phyloP scores from a whole-genome alignment of 805 yeast species.

The Komagataella pseudopastoris region DNA sequence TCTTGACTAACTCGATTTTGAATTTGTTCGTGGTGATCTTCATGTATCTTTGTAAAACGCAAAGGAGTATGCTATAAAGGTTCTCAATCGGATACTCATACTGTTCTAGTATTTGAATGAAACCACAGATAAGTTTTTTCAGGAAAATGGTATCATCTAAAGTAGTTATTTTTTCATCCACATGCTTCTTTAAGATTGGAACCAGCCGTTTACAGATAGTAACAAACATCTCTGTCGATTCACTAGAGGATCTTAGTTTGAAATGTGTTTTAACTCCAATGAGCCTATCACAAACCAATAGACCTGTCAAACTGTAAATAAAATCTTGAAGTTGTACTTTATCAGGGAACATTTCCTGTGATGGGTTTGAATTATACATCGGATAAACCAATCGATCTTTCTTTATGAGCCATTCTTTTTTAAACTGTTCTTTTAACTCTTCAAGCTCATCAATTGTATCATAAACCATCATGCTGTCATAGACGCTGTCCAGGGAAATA shows the following conservation, averaged over 20 bases:
- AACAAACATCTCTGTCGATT: conserved; percentile 66
- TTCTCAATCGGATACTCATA: conserved; percentile 45
- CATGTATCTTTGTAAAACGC: conserved; percentile 49
- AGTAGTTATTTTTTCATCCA: conserved; percentile 25
- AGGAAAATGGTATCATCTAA: conserved; percentile 35
- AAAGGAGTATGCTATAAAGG: conserved; percentile 47
- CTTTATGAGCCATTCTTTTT: conserved; percentile 58
- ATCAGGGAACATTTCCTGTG: conserved; percentile 13
- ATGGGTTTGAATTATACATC: conserved; percentile 4
- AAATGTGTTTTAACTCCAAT: conserved; percentile 51
- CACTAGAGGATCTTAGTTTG: conserved; percentile 47
- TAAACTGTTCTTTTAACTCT: conserved; percentile 47
- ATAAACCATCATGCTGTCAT: conserved; percentile 74
- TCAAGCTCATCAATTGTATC: conserved; percentile 55
- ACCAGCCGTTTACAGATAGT: conserved; percentile 44
- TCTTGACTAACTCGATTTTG: conserved; percentile 41
- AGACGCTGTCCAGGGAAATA: conserved; percentile 59
- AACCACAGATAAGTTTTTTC: conserved; percentile 54
- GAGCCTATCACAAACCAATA: conserved; percentile 62
- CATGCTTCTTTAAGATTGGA: conserved; percentile 39
- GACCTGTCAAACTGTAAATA: conserved; percentile 55
- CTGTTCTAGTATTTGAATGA: conserved; percentile 65
- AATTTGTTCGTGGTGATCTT: conserved; percentile 40
- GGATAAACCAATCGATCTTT: conserved; percentile 63
- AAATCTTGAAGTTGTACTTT: conserved; percentile 36